Evolutionary conservation across 2,329 filamentous ascomycete genomes (phyloP).

Genomic region (Bipolaris oryzae): DNA sequence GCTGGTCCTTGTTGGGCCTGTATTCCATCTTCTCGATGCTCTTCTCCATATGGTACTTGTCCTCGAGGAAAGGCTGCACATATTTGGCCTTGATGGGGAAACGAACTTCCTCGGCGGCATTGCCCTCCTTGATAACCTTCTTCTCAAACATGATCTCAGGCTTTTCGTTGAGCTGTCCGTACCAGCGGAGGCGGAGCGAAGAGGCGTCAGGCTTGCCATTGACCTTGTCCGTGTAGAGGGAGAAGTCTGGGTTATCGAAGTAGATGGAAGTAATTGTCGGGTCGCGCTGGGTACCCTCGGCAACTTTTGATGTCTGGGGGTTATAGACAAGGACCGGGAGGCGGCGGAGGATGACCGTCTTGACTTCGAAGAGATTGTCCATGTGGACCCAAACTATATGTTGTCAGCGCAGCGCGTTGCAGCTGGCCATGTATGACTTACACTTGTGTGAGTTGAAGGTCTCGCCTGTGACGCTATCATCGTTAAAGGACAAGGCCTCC

Average conservation of each 20-base stretch:
- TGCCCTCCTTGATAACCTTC: constrained; percentile 79
- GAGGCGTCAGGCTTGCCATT: constrained; percentile 75
- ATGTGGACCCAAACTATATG: constrained; percentile 85
- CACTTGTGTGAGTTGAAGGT: constrained; percentile 87
- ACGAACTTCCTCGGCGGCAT: constrained; percentile 77
- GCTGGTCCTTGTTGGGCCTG: constrained; percentile 69
- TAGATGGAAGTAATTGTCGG: constrained; percentile 95
- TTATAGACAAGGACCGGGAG: constrained; percentile 94
- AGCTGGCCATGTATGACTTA: constrained; percentile 52
- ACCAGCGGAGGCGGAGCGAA: constrained; percentile 89
- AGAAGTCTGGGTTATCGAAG: constrained; percentile 87
- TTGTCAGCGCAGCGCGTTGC: constrained; percentile 38
- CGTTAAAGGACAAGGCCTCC: constrained; percentile 53
- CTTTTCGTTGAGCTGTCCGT: constrained; percentile 77
- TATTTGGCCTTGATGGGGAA: constrained; percentile 95
- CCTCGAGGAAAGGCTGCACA: constrained; percentile 82
- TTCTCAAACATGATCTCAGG: constrained; percentile 87
- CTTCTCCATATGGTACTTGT: constrained; percentile 92
- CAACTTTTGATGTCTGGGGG: constrained; percentile 79
- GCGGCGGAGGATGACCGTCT: constrained; percentile 90
- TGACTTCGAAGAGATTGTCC: constrained; percentile 95
- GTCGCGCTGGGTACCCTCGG: constrained; percentile 77
- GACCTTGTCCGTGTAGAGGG: constrained; percentile 85
- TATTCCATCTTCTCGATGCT: constrained; percentile 81
- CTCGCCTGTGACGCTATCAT: constrained; percentile 57